Conservation (phyloP, 2,329 filamentous ascomycete species). For the Nigrospora oryzae region DNA sequence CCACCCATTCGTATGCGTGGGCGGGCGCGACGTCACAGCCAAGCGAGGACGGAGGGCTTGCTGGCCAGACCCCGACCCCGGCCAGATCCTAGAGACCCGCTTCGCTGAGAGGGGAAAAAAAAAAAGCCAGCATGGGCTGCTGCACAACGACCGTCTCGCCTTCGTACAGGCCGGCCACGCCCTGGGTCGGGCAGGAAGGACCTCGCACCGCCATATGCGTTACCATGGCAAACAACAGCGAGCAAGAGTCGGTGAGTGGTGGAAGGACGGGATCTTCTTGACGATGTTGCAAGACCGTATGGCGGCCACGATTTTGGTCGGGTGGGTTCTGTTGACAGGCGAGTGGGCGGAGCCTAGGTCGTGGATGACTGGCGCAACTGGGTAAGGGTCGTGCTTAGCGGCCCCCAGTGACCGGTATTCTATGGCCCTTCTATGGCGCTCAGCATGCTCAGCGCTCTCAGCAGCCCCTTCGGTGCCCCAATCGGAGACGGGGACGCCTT, state of each 20-base stretch:
- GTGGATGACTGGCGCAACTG: conserved; percentile 4
- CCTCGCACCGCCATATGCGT: neutral
- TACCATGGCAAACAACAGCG: conserved; percentile 1
- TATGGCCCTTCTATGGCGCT: conserved; percentile 3
- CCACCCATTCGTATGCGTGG: too few species aligned
- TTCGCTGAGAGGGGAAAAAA: too few species aligned
- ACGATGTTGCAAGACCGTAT: neutral
- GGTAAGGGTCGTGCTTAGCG: conserved; percentile 5
- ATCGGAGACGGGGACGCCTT: conserved; percentile 3
- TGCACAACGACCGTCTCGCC: too few species aligned
- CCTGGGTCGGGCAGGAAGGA: too few species aligned
- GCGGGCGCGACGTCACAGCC: too few species aligned
- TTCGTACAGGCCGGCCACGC: too few species aligned
- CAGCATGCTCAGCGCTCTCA: neutral
- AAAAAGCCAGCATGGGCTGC: too few species aligned
- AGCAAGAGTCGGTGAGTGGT: conserved; percentile 7
- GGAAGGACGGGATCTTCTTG: neutral
- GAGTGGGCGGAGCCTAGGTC: conserved; percentile 1
- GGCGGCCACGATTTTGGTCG: conserved; percentile 2
- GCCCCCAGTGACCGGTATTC: conserved; percentile 1
- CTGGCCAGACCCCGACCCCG: too few species aligned
- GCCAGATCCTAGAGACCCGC: too few species aligned
- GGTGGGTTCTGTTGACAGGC: conserved; percentile 3
- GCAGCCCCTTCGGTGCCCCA: conserved; percentile 2
- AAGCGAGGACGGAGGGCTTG: too few species aligned